Evolutionary conservation across 192 early-diverging fungal genomes (phyloP), one percentile per base, ranked within the genome.

Genomic region (Chytriomyces hyalinus): DNA sequence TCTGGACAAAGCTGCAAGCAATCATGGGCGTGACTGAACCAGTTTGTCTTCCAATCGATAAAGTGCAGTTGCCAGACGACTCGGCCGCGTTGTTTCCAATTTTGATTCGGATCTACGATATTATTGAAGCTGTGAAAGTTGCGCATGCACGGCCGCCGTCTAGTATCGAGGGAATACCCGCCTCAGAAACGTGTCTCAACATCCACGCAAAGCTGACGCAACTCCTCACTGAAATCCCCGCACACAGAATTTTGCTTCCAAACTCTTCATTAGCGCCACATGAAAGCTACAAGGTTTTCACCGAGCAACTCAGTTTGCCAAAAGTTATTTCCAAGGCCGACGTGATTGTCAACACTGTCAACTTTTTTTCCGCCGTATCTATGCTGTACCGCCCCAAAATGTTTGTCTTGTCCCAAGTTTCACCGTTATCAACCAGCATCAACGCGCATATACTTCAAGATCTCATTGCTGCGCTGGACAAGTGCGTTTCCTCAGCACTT

Each of bases 321-420:
- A 13, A 13, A 20, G 13, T 57, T 3, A 20, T 20, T 20, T 13
- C 20, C 13, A 57, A 57, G 20, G 53, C 53, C 20, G 20, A 20
- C 20, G 15, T 57, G 3, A 20, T 57, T 20, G 53, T 57, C 53
- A 57, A 57, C 53, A 57, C 53, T 0, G 15, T 67, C 11, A 46
- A 67, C 46, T 15, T 17, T 10, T 17, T 46, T 15, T n/a, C 66
- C 66, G 26, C 66, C 46, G n/a, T n/a, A 4, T 26, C 44, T 13
- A 46, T 46, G 66, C 44, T 67, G 28, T n/a, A 46, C 66, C 66
- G 66, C 11, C 66, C 66, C 36, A 67, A 67, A 67, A 10, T 67
- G 13, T 47, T n/a, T 46, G 17, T 67, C 43, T 48, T 57, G 15
- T 20, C 20, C 13, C 53, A 57, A 57, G 15, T n/a, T 1, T 57